phyloP scores from a whole-genome alignment of 192 early-diverging fungal genomes.

The Kappamyces sp. region DNA sequence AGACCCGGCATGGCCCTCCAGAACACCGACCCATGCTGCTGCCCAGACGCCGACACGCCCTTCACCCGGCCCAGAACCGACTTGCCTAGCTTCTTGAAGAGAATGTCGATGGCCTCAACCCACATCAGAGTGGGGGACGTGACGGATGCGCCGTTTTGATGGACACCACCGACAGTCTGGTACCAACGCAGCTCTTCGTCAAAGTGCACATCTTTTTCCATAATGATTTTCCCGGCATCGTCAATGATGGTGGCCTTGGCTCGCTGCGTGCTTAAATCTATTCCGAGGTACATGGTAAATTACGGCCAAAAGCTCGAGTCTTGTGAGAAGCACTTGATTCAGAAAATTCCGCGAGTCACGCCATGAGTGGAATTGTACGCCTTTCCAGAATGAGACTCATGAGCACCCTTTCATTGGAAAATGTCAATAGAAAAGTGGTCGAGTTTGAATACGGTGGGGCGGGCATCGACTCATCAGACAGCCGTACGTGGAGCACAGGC shows the following conservation, averaged over 20 bases:
- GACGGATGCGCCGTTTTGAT: constrained; percentile 35
- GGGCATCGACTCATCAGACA: no score
- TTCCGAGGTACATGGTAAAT: constrained; percentile 21
- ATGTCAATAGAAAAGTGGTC: constrained; percentile 31
- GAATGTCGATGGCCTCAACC: constrained; percentile 57
- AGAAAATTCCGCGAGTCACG: no score
- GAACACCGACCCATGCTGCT: constrained; percentile 61
- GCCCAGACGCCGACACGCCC: constrained; percentile 62
- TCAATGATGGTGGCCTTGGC: constrained; percentile 57
- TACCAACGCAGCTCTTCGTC: constrained; percentile 55
- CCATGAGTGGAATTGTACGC: no score
- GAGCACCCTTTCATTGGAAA: constrained; percentile 6
- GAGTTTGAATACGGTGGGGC: constrained; percentile 70
- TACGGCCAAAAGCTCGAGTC: no score
- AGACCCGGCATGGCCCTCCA: no score
- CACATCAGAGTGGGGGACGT: constrained; percentile 68
- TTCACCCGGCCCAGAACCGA: constrained; percentile 16
- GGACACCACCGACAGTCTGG: neutral
- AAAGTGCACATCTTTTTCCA: constrained; percentile 48
- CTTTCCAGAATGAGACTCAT: no score
- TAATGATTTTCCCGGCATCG: constrained; percentile 18
- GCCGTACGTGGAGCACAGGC: constrained; percentile 91
- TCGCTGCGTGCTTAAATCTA: constrained; percentile 72
- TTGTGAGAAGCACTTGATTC: no score
- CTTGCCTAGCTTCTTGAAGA: constrained; percentile 40